Evolutionary conservation across 164 flowering plant genomes (phyloP), one percentile per base, ranked within the genome.

Genomic region (Sedum album): DNA sequence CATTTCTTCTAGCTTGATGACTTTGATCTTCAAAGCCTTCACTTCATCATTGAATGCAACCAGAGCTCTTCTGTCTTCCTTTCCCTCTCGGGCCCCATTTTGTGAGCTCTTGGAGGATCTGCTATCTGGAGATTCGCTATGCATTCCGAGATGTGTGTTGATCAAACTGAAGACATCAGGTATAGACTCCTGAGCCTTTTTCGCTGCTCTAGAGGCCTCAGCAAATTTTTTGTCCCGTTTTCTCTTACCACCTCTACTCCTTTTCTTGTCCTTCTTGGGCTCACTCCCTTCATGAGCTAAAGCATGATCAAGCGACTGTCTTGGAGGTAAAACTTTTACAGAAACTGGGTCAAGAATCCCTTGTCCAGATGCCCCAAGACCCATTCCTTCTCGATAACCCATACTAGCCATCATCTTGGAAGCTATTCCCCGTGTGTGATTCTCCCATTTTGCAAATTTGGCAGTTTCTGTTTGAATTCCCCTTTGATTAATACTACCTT

Each of bases 361-460:
- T 69, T 90, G 99, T 0, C 96, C 95, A 0, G 88, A 72, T 49
- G 74, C 80, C 42, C 99, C 97, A 67, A 94, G 78, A 11, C 99
- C 99, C 97, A 90, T 94, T 39, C 99, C 99, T 71, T 89, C 96
- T 33, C 87, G 86, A 68, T 85, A 94, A 60, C 99, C 99, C 99
- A 94, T 94, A 70, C 78, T 91, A 30, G 97, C 96, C 99, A 94
- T 94, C 99, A 94, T 94, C 80, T 88, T 90, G 31, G 99, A 94
- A 76, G 99, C 99, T 70, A 94, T 82, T 36, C 99, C 99, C 0
- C 99, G 73, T 4, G 99, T 94, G 81, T 94, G 99, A 79, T 88
- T 83, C 76, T 94, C 99, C 99, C 99, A 94, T 67, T 75, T 85
- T 0, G 99, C 96, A 80, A 94, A 94, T 68, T 88, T 74, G 17